Evolutionary conservation across 352 stramenopile genomes (phyloP).

Genomic region (Plasmopara muralis): DNA sequence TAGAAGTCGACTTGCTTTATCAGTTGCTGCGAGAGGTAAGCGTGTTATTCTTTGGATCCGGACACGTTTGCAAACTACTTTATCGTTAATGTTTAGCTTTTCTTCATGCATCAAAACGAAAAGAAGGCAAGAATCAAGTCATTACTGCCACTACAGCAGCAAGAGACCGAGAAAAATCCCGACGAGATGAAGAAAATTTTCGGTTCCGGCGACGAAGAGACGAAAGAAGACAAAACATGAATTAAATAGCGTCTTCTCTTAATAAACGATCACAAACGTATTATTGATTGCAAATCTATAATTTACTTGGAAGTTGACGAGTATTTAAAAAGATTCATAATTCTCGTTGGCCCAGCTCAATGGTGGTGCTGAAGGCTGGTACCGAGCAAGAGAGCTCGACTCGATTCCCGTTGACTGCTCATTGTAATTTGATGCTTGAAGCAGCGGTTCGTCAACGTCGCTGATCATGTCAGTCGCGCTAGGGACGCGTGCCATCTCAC

Average conservation of each 20-base stretch:
- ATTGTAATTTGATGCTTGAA: slow-evolving; percentile 38
- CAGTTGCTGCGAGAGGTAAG: slow-evolving; percentile 59
- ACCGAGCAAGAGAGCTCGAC: slow-evolving; percentile 36
- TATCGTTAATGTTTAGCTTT: slow-evolving; percentile 25
- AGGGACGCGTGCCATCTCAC: slow-evolving; percentile 19
- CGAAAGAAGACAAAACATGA: slow-evolving; percentile 29
- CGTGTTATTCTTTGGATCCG: background rate
- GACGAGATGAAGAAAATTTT: slow-evolving; percentile 48
- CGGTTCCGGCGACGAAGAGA: slow-evolving; percentile 52
- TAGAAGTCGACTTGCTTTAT: slow-evolving; percentile 71
- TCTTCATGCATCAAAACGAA: slow-evolving; percentile 49
- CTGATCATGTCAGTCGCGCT: slow-evolving; percentile 30
- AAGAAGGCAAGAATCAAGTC: slow-evolving; percentile 3
- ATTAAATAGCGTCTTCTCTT: background rate
- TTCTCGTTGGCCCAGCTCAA: slow-evolving; percentile 17
- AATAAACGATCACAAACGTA: background rate
- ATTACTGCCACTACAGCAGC: slow-evolving; percentile 27
- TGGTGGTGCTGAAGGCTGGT: slow-evolving; percentile 60
- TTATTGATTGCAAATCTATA: slow-evolving; percentile 16
- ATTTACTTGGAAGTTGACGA: slow-evolving; percentile 21
- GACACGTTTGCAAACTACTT: background rate
- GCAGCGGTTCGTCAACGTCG: slow-evolving; percentile 66
- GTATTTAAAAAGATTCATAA: slow-evolving; percentile 4
- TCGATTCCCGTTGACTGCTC: slow-evolving; percentile 31
- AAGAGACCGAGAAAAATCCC: slow-evolving; percentile 33